Percentiles rank a stretch among this genome's conserved stretches.
Evolutionary conservation across 2,329 filamentous ascomycete genomes (phyloP).

Genomic region (Pseudocercospora ulei): DNA sequence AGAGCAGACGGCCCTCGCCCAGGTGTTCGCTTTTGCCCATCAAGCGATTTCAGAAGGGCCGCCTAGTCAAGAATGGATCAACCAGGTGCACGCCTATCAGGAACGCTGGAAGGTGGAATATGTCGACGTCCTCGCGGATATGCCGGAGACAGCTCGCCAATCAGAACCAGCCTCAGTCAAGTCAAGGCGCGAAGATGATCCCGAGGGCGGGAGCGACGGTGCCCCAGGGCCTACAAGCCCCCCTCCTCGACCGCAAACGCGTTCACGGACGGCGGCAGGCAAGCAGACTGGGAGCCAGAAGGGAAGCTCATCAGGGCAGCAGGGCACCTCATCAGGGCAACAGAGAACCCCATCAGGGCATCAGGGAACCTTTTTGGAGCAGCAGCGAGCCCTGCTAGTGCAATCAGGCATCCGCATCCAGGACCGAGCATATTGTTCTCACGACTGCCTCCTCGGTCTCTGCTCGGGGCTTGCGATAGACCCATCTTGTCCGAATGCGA

Average conservation of each 20-base stretch:
- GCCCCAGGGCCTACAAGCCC: not conserved
- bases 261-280: not conserved
- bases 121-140: conserved; percentile 7
- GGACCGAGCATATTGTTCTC: too few relatives aligned
- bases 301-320: too few relatives aligned
- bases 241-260: not conserved
- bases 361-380: too few relatives aligned
- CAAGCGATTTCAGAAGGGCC: conserved; percentile 6
- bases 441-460: too few relatives aligned
- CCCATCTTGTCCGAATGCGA: conserved; percentile 1
- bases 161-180: conserved; percentile 6
- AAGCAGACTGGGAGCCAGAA: too few relatives aligned
- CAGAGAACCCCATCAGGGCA: too few relatives aligned
- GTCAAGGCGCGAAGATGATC: not conserved
- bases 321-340: too few relatives aligned
- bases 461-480: not conserved
- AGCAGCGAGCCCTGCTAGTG: too few relatives aligned
- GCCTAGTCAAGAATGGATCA: conserved; percentile 5
- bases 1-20: conserved; percentile 12
- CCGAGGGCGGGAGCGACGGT: not conserved
- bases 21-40: conserved; percentile 12
- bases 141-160: conserved; percentile 3
- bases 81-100: conserved; percentile 2
- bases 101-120: conserved; percentile 9
- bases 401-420: too few relatives aligned